Conservation (phyloP, 805 yeast species). For the Yamadazyma sp. region DNA sequence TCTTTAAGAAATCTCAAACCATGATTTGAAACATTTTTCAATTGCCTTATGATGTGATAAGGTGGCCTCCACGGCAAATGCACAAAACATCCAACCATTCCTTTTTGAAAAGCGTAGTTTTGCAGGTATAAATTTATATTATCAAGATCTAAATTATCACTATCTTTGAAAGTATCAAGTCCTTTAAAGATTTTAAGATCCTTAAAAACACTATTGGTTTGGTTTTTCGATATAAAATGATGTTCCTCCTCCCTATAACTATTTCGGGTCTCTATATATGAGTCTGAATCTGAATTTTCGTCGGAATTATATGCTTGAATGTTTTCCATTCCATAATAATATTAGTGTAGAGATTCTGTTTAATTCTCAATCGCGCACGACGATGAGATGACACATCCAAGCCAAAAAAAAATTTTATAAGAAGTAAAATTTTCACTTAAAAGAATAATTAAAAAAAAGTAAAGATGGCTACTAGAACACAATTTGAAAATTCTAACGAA, state of each 20-base stretch:
- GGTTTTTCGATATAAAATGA: too few species aligned
- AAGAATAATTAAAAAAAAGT: conserved; percentile 1
- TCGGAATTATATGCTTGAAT: conserved; percentile 8
- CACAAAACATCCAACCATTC: conserved; percentile 7
- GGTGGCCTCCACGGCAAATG: conserved; percentile 10
- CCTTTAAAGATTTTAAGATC: too few species aligned
- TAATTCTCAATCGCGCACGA: conserved; percentile 5
- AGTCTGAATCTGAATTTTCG: conserved; percentile 1
- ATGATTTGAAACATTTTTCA: conserved; percentile 1
- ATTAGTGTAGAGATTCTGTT: background rate
- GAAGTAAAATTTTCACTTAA: conserved; percentile 2
- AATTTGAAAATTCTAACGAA: conserved; percentile 47
- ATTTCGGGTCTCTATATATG: too few species aligned
- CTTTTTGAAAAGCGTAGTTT: conserved; percentile 7
- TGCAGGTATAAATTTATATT: conserved; percentile 7
- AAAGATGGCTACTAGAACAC: conserved; percentile 46
- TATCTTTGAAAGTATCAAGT: too few species aligned
- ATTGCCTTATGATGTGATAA: background rate
- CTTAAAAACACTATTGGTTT: too few species aligned
- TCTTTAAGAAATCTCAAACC: conserved; percentile 4
- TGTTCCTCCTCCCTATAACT: too few species aligned
- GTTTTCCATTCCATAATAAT: too few species aligned
- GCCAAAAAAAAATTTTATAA: conserved; percentile 1
- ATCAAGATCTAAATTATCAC: too few species aligned
- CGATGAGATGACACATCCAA: conserved; percentile 4